Base-by-base conservation (phyloP, 2,329 filamentous ascomycete genomes). In the Colletotrichum orchidophilum region DNA sequence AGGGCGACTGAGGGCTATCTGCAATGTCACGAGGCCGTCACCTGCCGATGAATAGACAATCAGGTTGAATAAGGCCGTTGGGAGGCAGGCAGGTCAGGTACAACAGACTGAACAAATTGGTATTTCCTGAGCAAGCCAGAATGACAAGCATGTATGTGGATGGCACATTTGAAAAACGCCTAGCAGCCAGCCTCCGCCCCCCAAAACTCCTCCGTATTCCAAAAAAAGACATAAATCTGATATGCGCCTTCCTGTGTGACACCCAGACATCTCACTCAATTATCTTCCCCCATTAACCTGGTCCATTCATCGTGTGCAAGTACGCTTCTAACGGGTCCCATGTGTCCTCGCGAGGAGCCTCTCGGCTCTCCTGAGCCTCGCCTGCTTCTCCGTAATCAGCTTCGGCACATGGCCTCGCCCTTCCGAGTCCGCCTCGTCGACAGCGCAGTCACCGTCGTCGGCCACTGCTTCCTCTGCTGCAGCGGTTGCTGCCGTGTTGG, bases 351-450 rank as follows among this genome's bases (percentile, higher is more conserved):
- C 24, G 49, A 86, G 77, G 61, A 87, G 74, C 64, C 76, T 78
- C 33, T 81, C 79, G 1, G 85, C 84, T 33, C 84, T 78, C 50
- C 78, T 76, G 31, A 87, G 71, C 61, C 85, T 79, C 50, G 82
- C 81, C 60, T 81, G 78, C 69, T 78, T 82, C 55, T 82, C 78
- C 57, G 74, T 76, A 55, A 83, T 73, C 2, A 77, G 77, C 9
- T 76, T 76, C 50, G 70, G 33, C 24, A 72, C 70, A 13, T 70
- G 63, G 39, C 69, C 74, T 11, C 72, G 70, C 7, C 70, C 74
- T 4, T 68, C 63, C 1, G 42, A 66, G 52, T 75, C 74, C 13
- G 78, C 76, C 29, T 75, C 75, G 12, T 70, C 67, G 7, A 71
- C 74, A 54, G 75, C 75, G 21, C 59, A 62, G 29, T 62, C 42